Evolutionary conservation across 2,329 filamentous ascomycete genomes (phyloP).

Genomic region (Dissoconium aciculare): DNA sequence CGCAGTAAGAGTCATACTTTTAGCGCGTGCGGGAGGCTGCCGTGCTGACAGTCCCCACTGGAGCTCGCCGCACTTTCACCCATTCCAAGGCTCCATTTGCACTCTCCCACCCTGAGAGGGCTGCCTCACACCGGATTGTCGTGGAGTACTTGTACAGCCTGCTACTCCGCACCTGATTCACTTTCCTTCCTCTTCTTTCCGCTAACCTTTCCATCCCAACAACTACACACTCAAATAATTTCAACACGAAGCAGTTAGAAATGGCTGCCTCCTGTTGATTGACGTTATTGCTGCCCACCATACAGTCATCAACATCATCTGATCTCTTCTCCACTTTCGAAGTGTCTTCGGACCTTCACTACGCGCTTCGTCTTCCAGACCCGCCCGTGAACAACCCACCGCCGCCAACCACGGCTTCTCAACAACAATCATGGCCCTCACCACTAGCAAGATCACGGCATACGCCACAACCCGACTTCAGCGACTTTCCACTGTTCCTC

Average conservation of each 20-base stretch:
- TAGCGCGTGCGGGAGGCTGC: no score
- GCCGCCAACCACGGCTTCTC: slow-evolving; percentile 73
- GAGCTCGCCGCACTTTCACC: no score
- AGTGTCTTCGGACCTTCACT: slow-evolving; percentile 24
- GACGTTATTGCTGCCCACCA: slow-evolving; percentile 18
- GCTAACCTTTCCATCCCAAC: slow-evolving; percentile 8
- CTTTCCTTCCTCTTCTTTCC: slow-evolving; percentile 7
- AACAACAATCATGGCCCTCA: slow-evolving; percentile 63
- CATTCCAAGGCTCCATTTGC: no score
- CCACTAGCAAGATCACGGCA: slow-evolving; percentile 37
- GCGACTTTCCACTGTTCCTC: slow-evolving; percentile 66
- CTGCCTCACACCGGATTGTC: no score
- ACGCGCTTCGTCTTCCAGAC: slow-evolving; percentile 18
- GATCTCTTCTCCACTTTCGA: slow-evolving; percentile 15
- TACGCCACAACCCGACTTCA: slow-evolving; percentile 35
- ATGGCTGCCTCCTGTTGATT: slow-evolving; percentile 23
- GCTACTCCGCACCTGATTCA: no score
- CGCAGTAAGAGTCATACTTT: no score
- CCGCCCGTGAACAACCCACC: slow-evolving; percentile 49
- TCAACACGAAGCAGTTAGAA: slow-evolving; percentile 16
- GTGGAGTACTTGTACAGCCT: no score
- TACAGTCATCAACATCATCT: slow-evolving; percentile 12
- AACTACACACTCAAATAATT: slow-evolving; percentile 9
- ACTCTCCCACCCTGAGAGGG: no score
- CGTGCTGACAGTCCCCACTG: no score